Percentiles rank a stretch among this genome's conserved stretches.
These are phyloP conservation scores for Didymella lethalis DNA, from an alignment of 2,329 filamentous ascomycete genomes.

Conservation along the genomic window DNA sequence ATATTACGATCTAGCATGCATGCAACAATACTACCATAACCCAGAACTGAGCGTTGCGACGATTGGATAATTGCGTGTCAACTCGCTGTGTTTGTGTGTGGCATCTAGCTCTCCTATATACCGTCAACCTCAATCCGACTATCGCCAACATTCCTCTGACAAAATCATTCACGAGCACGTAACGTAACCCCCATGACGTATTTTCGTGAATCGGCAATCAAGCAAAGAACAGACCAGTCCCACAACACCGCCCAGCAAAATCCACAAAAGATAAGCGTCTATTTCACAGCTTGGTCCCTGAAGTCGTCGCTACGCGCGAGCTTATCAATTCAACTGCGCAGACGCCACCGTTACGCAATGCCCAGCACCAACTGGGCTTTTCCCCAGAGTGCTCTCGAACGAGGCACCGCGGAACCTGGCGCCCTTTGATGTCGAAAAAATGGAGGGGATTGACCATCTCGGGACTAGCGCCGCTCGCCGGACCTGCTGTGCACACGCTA, in stretches of 20 bases:
- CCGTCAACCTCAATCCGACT: background rate
- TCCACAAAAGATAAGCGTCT: conserved; percentile 26
- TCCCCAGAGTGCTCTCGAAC: conserved; percentile 9
- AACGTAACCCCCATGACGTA: conserved; percentile 7
- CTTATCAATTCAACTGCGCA: conserved; percentile 1
- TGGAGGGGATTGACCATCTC: conserved; percentile 6
- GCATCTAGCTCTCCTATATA: background rate
- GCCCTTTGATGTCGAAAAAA: background rate
- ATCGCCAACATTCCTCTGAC: background rate
- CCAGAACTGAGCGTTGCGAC: background rate
- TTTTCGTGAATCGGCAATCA: conserved; percentile 16
- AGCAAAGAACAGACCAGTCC: conserved; percentile 8
- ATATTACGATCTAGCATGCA: conserved; percentile 3
- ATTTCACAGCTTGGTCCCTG: conserved; percentile 9
- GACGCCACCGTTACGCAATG: background rate
- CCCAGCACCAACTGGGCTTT: background rate
- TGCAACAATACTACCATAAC: conserved; percentile 1
- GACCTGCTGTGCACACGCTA: conserved; percentile 3
- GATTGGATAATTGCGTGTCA: too few relatives aligned
- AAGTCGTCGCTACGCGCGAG: background rate
- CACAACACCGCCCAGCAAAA: conserved; percentile 9
- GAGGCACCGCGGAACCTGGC: too few relatives aligned
- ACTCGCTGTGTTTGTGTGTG: too few relatives aligned
- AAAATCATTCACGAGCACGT: background rate
- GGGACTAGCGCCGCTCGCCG: conserved; percentile 19